Evolutionary conservation across 257 asterid species (phyloP), one percentile per base, ranked within the genome.

Genomic region (Paraleonurus japonicus): DNA sequence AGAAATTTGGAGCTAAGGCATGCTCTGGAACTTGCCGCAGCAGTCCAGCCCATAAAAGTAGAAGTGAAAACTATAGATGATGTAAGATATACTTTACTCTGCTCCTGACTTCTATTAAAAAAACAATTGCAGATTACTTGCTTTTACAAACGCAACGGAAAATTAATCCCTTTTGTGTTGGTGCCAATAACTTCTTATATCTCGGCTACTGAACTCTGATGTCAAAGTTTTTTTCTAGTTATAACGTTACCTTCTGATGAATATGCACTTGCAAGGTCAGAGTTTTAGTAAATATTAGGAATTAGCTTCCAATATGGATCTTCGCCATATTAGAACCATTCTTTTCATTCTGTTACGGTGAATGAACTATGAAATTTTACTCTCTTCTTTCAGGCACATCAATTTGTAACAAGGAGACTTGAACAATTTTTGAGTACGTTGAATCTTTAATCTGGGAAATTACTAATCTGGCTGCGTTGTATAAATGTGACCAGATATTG

Each of bases 371-470:
- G 78, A 78, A 70, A 30, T 28, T 75, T 57, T 74, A 27, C 41
- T 65, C 65, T 74, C 68, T 39, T 61, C 60, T 77, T 81, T 69
- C 79, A 91, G 97, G 99, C 73, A 72, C 94, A 85, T 83, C 96
- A 91, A 70, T 94, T 94, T 88, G 97, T 94, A 27, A 81, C 81
- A 22, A 83, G 99, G 74, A 91, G 99, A 80, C 88, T 94, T 76
- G 99, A 94, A 76, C 99, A 94, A 80, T 88, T 82, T 78, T 84
- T 94, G 99, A n/a, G 99, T 91, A 89, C 5, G 96, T 79, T 30
- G 50, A 33, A 67, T 71, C 55, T 63, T 61, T 59, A 22, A 76
- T 69, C 61, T 39, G 16, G 60, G 41, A 57, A 55, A 11, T 24
- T 24, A 35, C 63, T 26, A 59, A 47, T n/a, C 54, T n/a, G 30